phyloP scores from a whole-genome alignment of 177 flowering plant genomes.

The Telopea speciosissima region DNA sequence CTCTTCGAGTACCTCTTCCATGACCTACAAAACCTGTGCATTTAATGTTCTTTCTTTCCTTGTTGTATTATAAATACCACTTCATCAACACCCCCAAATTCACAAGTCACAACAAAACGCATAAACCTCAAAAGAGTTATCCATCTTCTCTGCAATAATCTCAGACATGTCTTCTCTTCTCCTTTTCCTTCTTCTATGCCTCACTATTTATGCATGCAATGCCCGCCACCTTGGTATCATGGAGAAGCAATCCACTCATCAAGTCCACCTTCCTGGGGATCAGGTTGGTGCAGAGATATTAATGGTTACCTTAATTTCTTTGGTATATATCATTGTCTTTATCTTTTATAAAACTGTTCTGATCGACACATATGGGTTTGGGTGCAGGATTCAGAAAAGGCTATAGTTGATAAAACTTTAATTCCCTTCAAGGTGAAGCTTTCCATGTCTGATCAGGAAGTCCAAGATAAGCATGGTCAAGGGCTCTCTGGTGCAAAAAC shows the following conservation, averaged over 20 bases:
- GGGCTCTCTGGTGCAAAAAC: constrained; percentile 11
- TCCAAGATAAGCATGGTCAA: not conserved
- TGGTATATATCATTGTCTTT: no score
- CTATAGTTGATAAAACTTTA: not conserved
- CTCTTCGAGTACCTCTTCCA: constrained; percentile 27
- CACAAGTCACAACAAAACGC: not conserved
- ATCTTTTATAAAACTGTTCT: no score
- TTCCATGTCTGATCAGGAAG: not conserved
- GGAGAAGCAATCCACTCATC: not conserved
- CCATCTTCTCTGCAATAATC: not conserved
- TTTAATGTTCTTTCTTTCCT: constrained; percentile 29
- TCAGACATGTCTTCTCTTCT: constrained; percentile 19
- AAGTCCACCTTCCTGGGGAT: not conserved
- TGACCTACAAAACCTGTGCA: constrained; percentile 29
- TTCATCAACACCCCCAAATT: not conserved
- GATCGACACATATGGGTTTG: not conserved
- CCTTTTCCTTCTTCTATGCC: constrained; percentile 12
- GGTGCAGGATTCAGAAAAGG: constrained; percentile 9
- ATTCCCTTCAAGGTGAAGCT: constrained; percentile 4
- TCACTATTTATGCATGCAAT: constrained; percentile 34
- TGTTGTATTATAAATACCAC: constrained; percentile 23
- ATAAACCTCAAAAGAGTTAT: no score
- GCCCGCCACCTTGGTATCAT: constrained; percentile 20
- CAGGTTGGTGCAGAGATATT: constrained; percentile 18
- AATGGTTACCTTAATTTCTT: not conserved